These are phyloP conservation scores for Allodekkera sacchari DNA, from an alignment of 805 yeast genomes.

Conservation along the genomic window DNA sequence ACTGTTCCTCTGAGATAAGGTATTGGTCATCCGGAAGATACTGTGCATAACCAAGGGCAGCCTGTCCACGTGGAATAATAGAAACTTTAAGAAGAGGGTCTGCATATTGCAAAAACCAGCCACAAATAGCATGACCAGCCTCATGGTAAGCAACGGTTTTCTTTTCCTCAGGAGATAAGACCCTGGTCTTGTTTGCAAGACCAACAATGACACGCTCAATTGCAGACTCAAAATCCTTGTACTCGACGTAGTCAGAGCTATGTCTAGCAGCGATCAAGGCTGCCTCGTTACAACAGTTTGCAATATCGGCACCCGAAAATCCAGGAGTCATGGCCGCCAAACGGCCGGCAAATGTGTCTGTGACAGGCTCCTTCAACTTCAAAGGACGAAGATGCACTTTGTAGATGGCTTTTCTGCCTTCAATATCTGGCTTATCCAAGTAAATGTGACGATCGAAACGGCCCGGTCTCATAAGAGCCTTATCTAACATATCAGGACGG, in stretches of 20 bases:
- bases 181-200: constrained; percentile 78
- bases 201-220: constrained; percentile 98
- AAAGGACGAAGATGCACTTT: constrained; percentile 75
- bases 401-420: constrained; percentile 90
- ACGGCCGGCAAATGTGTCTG: constrained; percentile 66
- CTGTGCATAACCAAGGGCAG: constrained; percentile 96
- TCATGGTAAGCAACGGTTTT: constrained; percentile 93
- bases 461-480: constrained; percentile 93
- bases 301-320: constrained; percentile 96
- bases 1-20: constrained; percentile 67
- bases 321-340: constrained; percentile 97
- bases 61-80: constrained; percentile 94
- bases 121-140: constrained; percentile 98
- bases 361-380: constrained; percentile 41
- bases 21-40: constrained; percentile 91
- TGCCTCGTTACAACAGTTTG: constrained; percentile 95
- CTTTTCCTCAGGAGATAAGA: constrained; percentile 80
- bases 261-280: constrained; percentile 93
- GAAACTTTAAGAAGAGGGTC: constrained; percentile 94
- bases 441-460: constrained; percentile 91
- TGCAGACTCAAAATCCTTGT: constrained; percentile 86
- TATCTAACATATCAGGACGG: constrained; percentile 87
- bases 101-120: constrained; percentile 88
- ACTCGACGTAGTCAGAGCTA: constrained; percentile 58
- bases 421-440: constrained; percentile 89